These are phyloP conservation scores for Hordeum vulgare DNA, from an alignment of 176 grass and related monocot genomes.

Conservation along the genomic window MorexV3_pseudomolecules_assembly NC_058522.1:475829209-475829708, in stretches of 20 bases:
- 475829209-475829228: slow-evolving; percentile 11
- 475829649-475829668: not conserved
- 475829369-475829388: not conserved
- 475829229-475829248: not conserved
- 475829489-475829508: slow-evolving; percentile 3
- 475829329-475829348: not conserved
- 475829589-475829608: not conserved
- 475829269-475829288: not conserved
- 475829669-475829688: slow-evolving; percentile 11
- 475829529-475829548: not conserved
- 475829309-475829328: not conserved
- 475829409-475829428: slow-evolving; percentile 6
- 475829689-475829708: not conserved
- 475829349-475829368: slow-evolving; percentile 2
- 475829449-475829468: slow-evolving; percentile 3
- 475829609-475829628: not conserved
- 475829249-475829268: not conserved
- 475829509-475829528: not conserved
- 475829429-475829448: slow-evolving; percentile 10
- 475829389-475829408: not conserved
- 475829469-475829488: not conserved
- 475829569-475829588: not conserved
- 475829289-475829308: not conserved
- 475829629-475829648: not conserved
- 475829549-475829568: not conserved